Base-by-base conservation (phyloP, 2,329 filamentous ascomycete genomes). In the Talaromyces sp. region DNA sequence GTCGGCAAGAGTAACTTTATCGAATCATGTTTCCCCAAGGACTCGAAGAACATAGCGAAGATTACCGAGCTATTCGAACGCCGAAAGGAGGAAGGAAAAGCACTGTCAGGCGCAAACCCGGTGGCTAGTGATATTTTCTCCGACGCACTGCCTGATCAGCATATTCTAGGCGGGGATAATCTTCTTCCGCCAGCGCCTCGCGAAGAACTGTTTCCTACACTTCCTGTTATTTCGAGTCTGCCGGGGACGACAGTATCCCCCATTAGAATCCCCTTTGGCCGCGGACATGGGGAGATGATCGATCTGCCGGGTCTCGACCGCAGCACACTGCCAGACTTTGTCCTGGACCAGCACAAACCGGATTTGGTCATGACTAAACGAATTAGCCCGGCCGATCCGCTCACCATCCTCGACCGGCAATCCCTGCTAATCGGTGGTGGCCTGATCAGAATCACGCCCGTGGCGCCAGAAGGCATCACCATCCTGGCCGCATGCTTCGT, bases 1-100 rank as follows among this genome's bases (percentile, higher is more conserved):
- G 96, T 98, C 2, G 96, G 95, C 28, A 99, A 99, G 77, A 98
- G 94, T 68, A 89, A 89, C 70, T 83, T 99, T 2, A 96, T 98
- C 64, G 88, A 95, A 68, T 85, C 87, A 4, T 87, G 97, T 7
- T 96, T 93, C 69, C 94, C 96, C 4, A 88, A 90, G 81, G 87
- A 87, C 30, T 82, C 82, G 40, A 83, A 81, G 77, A 80, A 76
- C 63, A 70, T 71, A 23, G 73, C 68, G 59, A 73, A 74, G 50
- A 70, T 76, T 63, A 70, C 69, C n/a, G 70, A 76, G 33, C 66
- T 75, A 62, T 66, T 73, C 42, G 67, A 72, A 57, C 70, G 67
- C 27, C 70, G 72, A 47, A 63, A 69, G 30, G 54, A 66, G 54
- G 57, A 53, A 66, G 40, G 54, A 31, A n/a, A 51, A 10, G 16